phyloP scores from a whole-genome alignment of 192 early-diverging fungal genomes.

The Coemansia sp. region DNA sequence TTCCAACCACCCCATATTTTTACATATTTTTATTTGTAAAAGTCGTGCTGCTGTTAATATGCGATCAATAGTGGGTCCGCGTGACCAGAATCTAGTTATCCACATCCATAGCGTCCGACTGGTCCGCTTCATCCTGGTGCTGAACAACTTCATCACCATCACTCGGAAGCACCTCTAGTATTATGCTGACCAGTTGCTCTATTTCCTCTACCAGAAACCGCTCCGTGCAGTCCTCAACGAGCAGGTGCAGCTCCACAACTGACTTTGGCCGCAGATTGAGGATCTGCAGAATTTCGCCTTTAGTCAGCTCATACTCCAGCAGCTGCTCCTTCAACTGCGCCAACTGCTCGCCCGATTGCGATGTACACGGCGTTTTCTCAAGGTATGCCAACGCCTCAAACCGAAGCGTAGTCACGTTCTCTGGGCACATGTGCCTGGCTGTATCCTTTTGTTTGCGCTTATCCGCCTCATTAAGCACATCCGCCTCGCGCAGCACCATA shows the following conservation, averaged over 20 bases:
- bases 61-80: background rate
- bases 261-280: conserved; percentile 68
- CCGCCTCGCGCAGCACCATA: conserved; percentile 59
- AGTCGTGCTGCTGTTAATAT: background rate
- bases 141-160: conserved; percentile 13
- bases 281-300: conserved; percentile 74
- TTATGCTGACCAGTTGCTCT: conserved; percentile 45
- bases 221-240: conserved; percentile 72
- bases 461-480: conserved; percentile 27
- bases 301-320: conserved; percentile 58
- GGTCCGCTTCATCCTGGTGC: conserved; percentile 7
- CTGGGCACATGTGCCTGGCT: conserved; percentile 52
- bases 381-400: conserved; percentile 63
- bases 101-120: conserved; percentile 12
- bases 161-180: conserved; percentile 45
- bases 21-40: background rate
- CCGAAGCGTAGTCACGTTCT: conserved; percentile 64
- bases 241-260: conserved; percentile 64
- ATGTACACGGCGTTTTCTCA: conserved; percentile 57
- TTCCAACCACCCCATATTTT: background rate
- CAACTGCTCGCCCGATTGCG: conserved; percentile 60
- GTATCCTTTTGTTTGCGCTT: conserved; percentile 13
- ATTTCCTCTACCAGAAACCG: conserved; percentile 60
- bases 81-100: conserved; percentile 5
- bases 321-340: conserved; percentile 49